These are phyloP conservation scores for Juncus effusus DNA, from an alignment of 176 grass and related monocot species.

Conservation along the genomic window DNA sequence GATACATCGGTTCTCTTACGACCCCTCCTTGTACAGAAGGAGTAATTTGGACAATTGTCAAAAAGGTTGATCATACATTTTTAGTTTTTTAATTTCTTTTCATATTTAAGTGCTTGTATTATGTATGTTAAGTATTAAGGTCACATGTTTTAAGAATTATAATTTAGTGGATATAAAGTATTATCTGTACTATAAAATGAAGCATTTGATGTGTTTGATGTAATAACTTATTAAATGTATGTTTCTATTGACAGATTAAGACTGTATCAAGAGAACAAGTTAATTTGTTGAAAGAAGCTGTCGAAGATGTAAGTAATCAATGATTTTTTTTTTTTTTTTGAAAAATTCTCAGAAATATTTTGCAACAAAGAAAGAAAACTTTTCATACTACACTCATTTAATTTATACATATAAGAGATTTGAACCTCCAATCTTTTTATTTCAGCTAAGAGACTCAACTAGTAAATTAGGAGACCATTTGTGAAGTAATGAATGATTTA, in stretches of 20 bases:
- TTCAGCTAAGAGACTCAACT: too few species aligned
- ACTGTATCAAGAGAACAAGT: conserved; percentile 8
- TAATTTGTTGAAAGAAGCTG: neutral
- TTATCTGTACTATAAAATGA: too few species aligned
- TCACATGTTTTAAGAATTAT: too few species aligned
- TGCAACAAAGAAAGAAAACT: too few species aligned
- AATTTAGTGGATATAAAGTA: too few species aligned
- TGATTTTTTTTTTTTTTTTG: neutral
- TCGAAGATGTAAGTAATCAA: conserved; percentile 6
- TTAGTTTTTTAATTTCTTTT: neutral
- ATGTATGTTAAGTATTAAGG: neutral
- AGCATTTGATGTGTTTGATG: too few species aligned
- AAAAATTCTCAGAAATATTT: too few species aligned
- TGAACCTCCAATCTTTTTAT: too few species aligned
- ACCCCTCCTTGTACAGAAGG: conserved; percentile 65
- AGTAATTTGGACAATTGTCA: conserved; percentile 62
- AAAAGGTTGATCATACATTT: conserved; percentile 27
- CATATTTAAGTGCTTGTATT: neutral
- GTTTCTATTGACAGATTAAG: conserved; percentile 1
- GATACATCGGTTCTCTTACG: conserved; percentile 80
- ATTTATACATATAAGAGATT: too few species aligned
- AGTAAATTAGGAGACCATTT: too few species aligned
- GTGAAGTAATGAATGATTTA: too few species aligned
- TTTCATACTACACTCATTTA: too few species aligned
- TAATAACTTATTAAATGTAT: neutral